phyloP scores from a whole-genome alignment of 2,329 filamentous ascomycete species.

The Aschersonia sp. region DNA sequence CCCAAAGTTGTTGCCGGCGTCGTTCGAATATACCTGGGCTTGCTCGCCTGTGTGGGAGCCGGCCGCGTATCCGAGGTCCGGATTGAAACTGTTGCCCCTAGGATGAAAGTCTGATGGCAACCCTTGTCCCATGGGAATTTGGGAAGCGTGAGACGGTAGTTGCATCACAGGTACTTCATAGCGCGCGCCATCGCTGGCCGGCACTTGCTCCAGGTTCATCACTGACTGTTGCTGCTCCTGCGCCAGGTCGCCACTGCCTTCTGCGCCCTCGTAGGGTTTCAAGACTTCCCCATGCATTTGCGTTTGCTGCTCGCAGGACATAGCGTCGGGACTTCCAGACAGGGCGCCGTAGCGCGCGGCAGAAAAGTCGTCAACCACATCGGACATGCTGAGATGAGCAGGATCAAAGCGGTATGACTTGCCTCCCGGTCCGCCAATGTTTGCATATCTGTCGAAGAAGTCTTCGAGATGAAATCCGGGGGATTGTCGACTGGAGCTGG shows the following conservation, averaged over 20 bases:
- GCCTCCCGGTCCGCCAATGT: slow-evolving; percentile 41
- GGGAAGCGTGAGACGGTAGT: neutral
- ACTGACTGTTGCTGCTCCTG: neutral
- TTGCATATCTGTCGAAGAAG: slow-evolving; percentile 69
- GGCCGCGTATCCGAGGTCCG: neutral
- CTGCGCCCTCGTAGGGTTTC: neutral
- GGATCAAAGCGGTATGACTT: slow-evolving; percentile 53
- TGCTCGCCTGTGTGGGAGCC: neutral
- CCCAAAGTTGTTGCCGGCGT: neutral
- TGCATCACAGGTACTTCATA: too few relatives aligned
- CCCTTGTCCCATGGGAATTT: neutral
- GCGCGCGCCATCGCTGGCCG: neutral
- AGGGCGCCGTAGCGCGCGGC: slow-evolving; percentile 41
- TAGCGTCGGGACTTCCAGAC: slow-evolving; percentile 24
- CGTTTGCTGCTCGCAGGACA: slow-evolving; percentile 15
- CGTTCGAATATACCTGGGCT: neutral
- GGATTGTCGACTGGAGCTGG: slow-evolving; percentile 53
- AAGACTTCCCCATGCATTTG: neutral
- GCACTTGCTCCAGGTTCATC: neutral
- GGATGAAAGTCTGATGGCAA: neutral
- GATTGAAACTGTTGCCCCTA: slow-evolving; percentile 6
- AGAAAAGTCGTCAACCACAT: slow-evolving; percentile 46
- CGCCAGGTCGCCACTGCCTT: neutral
- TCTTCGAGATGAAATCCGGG: slow-evolving; percentile 76
- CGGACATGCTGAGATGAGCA: slow-evolving; percentile 56